These are phyloP conservation scores for Echeveria elegans DNA, from an alignment of 164 flowering plant genomes.

Conservation along the genomic window DNA sequence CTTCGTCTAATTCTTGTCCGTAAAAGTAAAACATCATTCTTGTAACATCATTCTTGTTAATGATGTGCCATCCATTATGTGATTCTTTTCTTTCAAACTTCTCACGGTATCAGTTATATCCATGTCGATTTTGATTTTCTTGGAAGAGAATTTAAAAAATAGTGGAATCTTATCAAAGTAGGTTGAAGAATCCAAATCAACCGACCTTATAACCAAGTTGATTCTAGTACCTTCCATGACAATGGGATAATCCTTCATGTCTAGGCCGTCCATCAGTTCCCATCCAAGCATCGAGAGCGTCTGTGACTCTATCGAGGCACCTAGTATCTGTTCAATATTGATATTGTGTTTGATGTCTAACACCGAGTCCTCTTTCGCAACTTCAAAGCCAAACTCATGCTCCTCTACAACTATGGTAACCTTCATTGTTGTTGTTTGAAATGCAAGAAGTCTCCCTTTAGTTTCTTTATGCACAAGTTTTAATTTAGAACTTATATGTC, in stretches of 20 bases:
- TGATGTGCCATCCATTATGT: conserved; percentile 53
- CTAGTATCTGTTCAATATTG: conserved; percentile 36
- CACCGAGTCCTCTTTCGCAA: conserved; percentile 39
- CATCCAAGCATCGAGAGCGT: conserved; percentile 42
- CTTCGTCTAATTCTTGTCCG: conserved; percentile 53
- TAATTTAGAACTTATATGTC: background rate
- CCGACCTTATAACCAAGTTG: conserved; percentile 28
- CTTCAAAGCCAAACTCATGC: conserved; percentile 35
- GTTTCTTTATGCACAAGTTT: background rate
- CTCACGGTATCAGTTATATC: conserved; percentile 51
- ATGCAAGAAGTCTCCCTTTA: background rate
- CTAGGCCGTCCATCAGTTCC: conserved; percentile 71
- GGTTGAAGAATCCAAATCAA: background rate
- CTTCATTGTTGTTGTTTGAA: conserved; percentile 28
- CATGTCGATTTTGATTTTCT: conserved; percentile 33
- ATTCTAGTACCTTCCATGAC: conserved; percentile 54
- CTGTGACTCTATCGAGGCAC: conserved; percentile 40
- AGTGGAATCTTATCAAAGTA: conserved; percentile 24
- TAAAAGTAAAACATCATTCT: no score
- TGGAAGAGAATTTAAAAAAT: conserved; percentile 32
- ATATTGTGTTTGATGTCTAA: conserved; percentile 45
- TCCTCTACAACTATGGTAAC: conserved; percentile 26
- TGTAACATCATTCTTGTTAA: conserved; percentile 37
- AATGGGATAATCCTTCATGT: conserved; percentile 72
- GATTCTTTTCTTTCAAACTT: conserved; percentile 65